Evolutionary conservation across 164 flowering plant genomes (phyloP).

Genomic region (Warburgia ugandensis): DNA sequence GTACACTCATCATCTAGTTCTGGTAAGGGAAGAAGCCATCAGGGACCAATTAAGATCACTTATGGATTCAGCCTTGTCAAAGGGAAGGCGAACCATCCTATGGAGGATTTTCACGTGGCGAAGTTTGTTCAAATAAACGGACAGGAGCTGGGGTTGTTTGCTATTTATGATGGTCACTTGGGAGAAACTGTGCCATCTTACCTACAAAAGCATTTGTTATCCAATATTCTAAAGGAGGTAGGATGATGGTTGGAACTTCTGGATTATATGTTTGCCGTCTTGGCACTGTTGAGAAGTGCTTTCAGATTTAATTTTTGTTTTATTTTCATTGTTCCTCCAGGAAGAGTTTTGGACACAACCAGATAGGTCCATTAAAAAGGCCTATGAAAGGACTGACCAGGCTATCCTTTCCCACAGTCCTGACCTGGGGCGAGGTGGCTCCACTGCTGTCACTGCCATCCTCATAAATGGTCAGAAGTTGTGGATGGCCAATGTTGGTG

Average conservation of each 20-base stretch:
- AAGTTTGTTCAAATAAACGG: constrained; percentile 53
- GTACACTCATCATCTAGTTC: constrained; percentile 35
- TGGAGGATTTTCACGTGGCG: constrained; percentile 90
- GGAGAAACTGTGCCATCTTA: constrained; percentile 82
- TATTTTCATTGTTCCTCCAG: constrained; percentile 27
- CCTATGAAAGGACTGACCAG: constrained; percentile 75
- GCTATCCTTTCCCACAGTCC: constrained; percentile 69
- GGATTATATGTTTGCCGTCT: no score
- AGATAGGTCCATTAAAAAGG: constrained; percentile 48
- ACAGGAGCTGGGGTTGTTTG: constrained; percentile 72
- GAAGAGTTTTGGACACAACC: constrained; percentile 75
- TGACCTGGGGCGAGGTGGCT: constrained; percentile 80
- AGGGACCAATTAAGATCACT: constrained; percentile 31
- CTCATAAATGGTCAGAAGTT: constrained; percentile 49
- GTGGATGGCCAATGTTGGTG: constrained; percentile 89
- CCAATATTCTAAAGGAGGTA: constrained; percentile 74
- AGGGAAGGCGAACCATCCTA: constrained; percentile 90
- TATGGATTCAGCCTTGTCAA: constrained; percentile 74
- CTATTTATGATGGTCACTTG: constrained; percentile 78
- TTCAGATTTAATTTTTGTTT: no score
- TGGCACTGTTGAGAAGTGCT: no score
- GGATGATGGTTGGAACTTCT: constrained; percentile 10
- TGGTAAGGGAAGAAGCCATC: constrained; percentile 64
- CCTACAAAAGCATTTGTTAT: constrained; percentile 66
- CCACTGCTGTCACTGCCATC: constrained; percentile 86